phyloP scores from a whole-genome alignment of 1,139 yeast genomes.

The Suhomyces bribrorum region DNA sequence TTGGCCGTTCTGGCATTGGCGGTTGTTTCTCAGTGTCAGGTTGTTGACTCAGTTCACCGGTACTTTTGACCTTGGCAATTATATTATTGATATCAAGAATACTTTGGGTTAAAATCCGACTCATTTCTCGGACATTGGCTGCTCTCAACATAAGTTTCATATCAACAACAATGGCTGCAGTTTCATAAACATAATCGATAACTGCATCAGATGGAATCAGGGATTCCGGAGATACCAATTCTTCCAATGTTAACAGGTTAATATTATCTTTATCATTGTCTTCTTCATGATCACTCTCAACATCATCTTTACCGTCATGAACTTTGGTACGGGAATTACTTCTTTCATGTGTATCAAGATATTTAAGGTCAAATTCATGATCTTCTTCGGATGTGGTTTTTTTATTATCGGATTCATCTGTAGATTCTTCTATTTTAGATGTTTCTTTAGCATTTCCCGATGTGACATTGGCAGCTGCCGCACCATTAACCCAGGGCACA shows the following conservation, averaged over 20 bases:
- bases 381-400: conserved; percentile 28
- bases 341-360: conserved; percentile 30
- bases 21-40: not conserved
- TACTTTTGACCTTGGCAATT: conserved; percentile 16
- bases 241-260: conserved; percentile 46
- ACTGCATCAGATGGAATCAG: conserved; percentile 55
- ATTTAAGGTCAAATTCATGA: conserved; percentile 28
- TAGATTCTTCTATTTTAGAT: conserved; percentile 10
- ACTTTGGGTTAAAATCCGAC: conserved; percentile 41
- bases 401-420: conserved; percentile 24
- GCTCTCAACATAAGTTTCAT: conserved; percentile 64
- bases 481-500: not conserved
- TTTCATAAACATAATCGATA: conserved; percentile 60
- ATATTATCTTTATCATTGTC: conserved; percentile 20
- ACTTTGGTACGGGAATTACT: conserved; percentile 7
- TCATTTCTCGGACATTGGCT: conserved; percentile 60
- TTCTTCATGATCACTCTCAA: conserved; percentile 8
- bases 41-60: not conserved
- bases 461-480: not conserved
- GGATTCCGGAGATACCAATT: conserved; percentile 52
- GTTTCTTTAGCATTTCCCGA: not conserved
- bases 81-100: conserved; percentile 29
- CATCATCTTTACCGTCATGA: conserved; percentile 15
- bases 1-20: conserved; percentile 4
- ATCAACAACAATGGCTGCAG: conserved; percentile 61